Evolutionary conservation across 345 rosid species (phyloP).

Genomic region (Salix exigua): DNA sequence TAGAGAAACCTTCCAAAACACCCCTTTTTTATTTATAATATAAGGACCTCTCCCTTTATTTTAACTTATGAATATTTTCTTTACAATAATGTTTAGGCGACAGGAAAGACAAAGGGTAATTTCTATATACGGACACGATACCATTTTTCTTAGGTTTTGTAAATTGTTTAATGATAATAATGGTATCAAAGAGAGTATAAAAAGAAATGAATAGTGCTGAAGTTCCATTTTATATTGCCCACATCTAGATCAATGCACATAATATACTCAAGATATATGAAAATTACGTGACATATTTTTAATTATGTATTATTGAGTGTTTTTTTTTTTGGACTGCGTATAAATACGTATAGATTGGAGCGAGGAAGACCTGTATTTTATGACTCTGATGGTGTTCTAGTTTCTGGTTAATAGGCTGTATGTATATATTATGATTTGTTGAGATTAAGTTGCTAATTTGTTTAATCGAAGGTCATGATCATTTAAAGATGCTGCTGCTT

Average conservation of each 20-base stretch:
- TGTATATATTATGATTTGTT: not conserved
- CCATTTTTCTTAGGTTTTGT: not conserved
- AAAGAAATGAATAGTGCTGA: not conserved
- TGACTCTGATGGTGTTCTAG: not conserved
- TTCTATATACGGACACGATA: not conserved
- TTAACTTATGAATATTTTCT: not conserved
- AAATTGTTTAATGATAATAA: not conserved
- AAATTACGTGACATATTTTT: not conserved
- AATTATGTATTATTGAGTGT: no score
- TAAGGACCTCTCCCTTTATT: not conserved
- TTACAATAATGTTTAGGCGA: not conserved
- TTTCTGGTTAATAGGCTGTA: not conserved
- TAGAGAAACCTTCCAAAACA: constrained; percentile 42
- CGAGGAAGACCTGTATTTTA: not conserved
- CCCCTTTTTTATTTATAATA: constrained; percentile 28
- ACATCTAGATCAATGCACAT: not conserved
- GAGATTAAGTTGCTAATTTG: not conserved
- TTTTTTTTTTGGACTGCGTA: no score
- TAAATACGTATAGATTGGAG: not conserved
- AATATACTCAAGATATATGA: not conserved
- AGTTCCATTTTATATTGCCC: not conserved
- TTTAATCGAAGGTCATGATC: not conserved
- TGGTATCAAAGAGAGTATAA: not conserved
- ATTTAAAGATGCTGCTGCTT: not conserved
- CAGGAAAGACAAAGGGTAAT: not conserved